phyloP scores from a whole-genome alignment of 1,284 basidiomycete genomes.

The Pterulicium gracile region DNA sequence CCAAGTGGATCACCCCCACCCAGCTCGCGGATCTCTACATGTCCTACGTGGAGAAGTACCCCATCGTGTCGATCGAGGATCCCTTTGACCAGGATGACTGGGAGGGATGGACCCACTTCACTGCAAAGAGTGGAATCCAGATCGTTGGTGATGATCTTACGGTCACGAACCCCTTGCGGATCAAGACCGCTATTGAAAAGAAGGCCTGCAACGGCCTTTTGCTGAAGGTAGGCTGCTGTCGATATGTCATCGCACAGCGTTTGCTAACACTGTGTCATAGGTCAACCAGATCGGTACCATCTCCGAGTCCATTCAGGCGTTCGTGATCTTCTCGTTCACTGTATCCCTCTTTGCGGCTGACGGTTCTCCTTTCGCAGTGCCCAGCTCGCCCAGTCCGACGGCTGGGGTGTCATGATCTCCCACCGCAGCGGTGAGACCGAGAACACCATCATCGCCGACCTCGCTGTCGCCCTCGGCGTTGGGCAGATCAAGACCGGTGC shows the following conservation, averaged over 20 bases:
- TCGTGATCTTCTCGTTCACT: slow-evolving; percentile 21
- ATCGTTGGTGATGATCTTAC: slow-evolving; percentile 98
- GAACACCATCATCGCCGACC: slow-evolving; percentile 95
- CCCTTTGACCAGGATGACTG: slow-evolving; percentile 99
- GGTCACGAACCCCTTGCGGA: slow-evolving; percentile 95
- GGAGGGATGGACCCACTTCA: slow-evolving; percentile 96
- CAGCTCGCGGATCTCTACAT: slow-evolving; percentile 95
- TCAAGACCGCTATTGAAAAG: slow-evolving; percentile 99
- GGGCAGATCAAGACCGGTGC: slow-evolving; percentile 99
- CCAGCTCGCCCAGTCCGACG: slow-evolving; percentile 92
- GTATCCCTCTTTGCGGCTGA: slow-evolving; percentile 5
- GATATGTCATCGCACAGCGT: slow-evolving; percentile 4
- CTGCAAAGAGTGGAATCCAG: slow-evolving; percentile 66
- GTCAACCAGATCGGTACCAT: slow-evolving; percentile 99
- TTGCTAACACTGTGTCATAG: slow-evolving; percentile 18
- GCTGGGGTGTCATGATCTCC: slow-evolving; percentile 99
- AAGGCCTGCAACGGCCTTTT: slow-evolving; percentile 99
- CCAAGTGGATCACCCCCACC: slow-evolving; percentile 89
- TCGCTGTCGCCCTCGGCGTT: slow-evolving; percentile 86
- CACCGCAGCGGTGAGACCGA: slow-evolving; percentile 97
- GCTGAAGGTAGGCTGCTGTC: slow-evolving; percentile 62
- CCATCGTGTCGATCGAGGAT: slow-evolving; percentile 96
- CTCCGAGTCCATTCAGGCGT: slow-evolving; percentile 97
- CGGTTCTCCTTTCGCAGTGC: slow-evolving; percentile 40
- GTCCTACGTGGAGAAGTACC: slow-evolving; percentile 82